Base-by-base conservation (phyloP, 106 monocot species). In the Allium cepa region DNA sequence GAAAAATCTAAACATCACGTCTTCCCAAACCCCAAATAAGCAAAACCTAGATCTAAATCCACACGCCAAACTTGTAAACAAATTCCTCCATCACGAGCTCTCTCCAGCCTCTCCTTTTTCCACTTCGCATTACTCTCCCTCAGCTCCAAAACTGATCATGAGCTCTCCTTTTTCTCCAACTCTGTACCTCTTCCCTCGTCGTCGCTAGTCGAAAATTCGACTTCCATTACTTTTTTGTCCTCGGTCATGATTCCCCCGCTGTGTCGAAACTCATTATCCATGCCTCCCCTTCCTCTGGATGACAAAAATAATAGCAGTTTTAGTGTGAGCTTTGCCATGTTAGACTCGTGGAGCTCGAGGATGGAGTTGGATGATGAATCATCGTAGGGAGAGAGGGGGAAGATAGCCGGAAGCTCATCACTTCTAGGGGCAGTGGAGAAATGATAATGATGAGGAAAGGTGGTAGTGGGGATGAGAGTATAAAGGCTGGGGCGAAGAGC, bases 321-420 rank as follows among this genome's bases (percentile, higher is more conserved):
- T 36, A 36, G 36, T 36, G 36, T 2, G 36, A 4, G 36, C 36
- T 53, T 53, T 15, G 69, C 76, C 49, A 56, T 66, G 57, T 47
- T 63, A 36, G 79, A 88, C 59, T 79, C 84, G 5, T 82, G 79
- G 26, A 81, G 78, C 80, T 76, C 78, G 56, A 52, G 71, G 45
- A 78, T 85, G 11, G 79, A 69, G 22, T 78, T 52, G 7, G 75
- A 78, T 27, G 86, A 82, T 49, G 70, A 85, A 55, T 79, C 76
- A 0, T 49, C 52, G 8, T 8, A 79, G 8, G 74, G 64, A 16
- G 72, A 59, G 46, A 69, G 67, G 46, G 78, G 46, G 10, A 27
- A 46, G 12, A 72, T 51, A 17, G 83, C 70, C 70, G 81, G 57
- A 3, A 79, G 79, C n/a, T 36, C 56, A 28, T 68, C 68, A 6